Conservation (phyloP, 2,329 filamentous ascomycete genomes). For the Fusarium tupiense region DNA sequence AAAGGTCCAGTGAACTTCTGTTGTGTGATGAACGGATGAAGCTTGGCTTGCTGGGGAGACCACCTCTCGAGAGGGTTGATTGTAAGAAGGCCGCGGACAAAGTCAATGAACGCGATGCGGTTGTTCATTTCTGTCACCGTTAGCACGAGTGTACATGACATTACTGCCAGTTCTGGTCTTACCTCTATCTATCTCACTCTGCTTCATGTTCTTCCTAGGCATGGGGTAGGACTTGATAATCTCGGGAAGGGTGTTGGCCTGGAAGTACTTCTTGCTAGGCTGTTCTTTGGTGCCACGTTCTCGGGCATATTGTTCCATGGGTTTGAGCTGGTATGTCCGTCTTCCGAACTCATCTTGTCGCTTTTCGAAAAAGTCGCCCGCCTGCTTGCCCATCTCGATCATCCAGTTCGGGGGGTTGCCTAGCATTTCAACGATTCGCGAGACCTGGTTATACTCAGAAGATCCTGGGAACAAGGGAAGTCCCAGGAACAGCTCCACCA, state of each 20-base stretch:
- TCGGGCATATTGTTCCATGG: constrained; percentile 96
- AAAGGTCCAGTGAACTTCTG: constrained; percentile 97
- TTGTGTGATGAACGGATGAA: constrained; percentile 98
- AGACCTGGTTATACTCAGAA: constrained; percentile 98
- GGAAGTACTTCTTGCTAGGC: constrained; percentile 99
- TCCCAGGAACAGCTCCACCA: constrained; percentile 95
- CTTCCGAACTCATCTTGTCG: constrained; percentile 89
- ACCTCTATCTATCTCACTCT: constrained; percentile 95
- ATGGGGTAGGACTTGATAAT: constrained; percentile 98
- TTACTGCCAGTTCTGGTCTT: constrained; percentile 29
- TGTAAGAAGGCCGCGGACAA: constrained; percentile 89
- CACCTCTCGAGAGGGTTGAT: constrained; percentile 97
- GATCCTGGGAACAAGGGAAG: constrained; percentile 95
- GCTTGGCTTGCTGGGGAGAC: constrained; percentile 96
- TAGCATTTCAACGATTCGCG: constrained; percentile 97
- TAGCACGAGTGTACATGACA: constrained; percentile 7
- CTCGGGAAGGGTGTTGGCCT: constrained; percentile 90
- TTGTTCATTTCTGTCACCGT: constrained; percentile 90
- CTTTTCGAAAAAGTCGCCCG: constrained; percentile 97
- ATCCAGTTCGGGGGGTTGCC: constrained; percentile 98
- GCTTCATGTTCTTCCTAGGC: constrained; percentile 99
- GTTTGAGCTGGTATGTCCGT: constrained; percentile 90
- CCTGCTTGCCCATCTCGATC: constrained; percentile 98
- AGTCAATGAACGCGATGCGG: constrained; percentile 96
- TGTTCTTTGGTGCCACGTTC: constrained; percentile 98